These are phyloP conservation scores for Beauveria medogensis DNA, from an alignment of 2,329 filamentous ascomycete species.

Conservation along the genomic window DNA sequence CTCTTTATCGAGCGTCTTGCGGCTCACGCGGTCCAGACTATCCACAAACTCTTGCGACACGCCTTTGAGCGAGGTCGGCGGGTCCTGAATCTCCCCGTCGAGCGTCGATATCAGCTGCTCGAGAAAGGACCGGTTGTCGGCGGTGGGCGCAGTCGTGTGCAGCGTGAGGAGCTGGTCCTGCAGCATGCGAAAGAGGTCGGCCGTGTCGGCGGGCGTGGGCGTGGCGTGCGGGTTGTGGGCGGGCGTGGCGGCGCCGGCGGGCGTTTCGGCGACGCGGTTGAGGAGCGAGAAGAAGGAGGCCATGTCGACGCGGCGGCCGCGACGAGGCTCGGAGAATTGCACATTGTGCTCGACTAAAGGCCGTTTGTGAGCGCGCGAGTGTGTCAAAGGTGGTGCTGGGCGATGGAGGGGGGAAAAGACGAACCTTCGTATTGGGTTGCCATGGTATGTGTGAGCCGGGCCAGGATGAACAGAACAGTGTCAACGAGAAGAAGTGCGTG, in stretches of 20 bases:
- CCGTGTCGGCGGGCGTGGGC: conserved; percentile 52
- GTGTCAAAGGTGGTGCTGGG: neutral
- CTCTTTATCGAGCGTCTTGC: conserved; percentile 40
- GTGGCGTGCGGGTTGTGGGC: conserved; percentile 48
- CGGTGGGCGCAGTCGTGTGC: conserved; percentile 39
- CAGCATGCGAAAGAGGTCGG: conserved; percentile 49
- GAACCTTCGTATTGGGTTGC: conserved; percentile 50
- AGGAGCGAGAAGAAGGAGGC: conserved; percentile 53
- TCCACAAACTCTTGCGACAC: conserved; percentile 54
- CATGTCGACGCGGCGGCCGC: conserved; percentile 53
- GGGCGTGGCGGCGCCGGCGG: conserved; percentile 22
- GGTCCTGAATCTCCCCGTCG: conserved; percentile 42
- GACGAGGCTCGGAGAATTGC: conserved; percentile 32
- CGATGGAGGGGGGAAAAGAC: conserved; percentile 6
- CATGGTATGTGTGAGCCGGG: conserved; percentile 27
- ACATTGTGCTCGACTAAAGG: conserved; percentile 56
- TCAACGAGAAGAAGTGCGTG: neutral
- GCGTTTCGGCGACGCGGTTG: conserved; percentile 38
- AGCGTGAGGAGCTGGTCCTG: conserved; percentile 50
- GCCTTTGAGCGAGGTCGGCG: conserved; percentile 43
- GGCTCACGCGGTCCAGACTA: conserved; percentile 47
- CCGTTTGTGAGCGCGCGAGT: neutral
- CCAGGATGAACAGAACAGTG: neutral
- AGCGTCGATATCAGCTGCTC: conserved; percentile 38
- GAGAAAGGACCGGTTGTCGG: conserved; percentile 42